phyloP scores from a whole-genome alignment of 140 eudicot species.

The Oenanthe javanica region DNA sequence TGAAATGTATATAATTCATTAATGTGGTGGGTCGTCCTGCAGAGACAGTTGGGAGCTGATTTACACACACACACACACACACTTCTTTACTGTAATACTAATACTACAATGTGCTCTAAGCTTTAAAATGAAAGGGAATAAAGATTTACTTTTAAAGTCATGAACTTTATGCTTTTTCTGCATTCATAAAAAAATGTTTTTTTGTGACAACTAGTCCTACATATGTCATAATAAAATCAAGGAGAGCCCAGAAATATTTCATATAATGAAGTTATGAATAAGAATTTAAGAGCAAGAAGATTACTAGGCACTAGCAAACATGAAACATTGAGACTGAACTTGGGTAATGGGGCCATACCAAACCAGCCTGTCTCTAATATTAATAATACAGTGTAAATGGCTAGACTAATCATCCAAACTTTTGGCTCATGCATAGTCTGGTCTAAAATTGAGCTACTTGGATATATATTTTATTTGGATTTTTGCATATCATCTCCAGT shows the following conservation, averaged over 20 bases:
- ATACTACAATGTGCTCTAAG: background rate
- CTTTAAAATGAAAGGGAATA: background rate
- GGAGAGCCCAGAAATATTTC: background rate
- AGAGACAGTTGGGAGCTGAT: slow-evolving; percentile 15
- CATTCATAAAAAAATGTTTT: too few species aligned
- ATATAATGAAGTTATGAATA: background rate
- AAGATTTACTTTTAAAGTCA: background rate
- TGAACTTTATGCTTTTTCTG: background rate
- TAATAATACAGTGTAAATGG: slow-evolving; percentile 1
- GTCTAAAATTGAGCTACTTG: slow-evolving; percentile 9
- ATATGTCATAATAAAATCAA: background rate
- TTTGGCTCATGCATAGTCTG: slow-evolving; percentile 10
- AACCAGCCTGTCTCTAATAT: slow-evolving; percentile 29
- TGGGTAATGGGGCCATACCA: background rate
- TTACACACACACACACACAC: background rate
- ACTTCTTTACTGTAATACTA: background rate
- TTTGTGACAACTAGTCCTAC: too few species aligned
- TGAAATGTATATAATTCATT: slow-evolving; percentile 10
- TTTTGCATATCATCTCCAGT: background rate
- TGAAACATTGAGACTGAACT: background rate
- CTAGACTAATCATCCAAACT: background rate
- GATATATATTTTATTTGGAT: slow-evolving; percentile 23
- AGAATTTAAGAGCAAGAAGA: slow-evolving; percentile 14
- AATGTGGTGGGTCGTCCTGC: slow-evolving; percentile 11
- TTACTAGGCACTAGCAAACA: background rate